phyloP scores from a whole-genome alignment of 2,329 filamentous ascomycete species.

The Colletotrichum caudatum region DNA sequence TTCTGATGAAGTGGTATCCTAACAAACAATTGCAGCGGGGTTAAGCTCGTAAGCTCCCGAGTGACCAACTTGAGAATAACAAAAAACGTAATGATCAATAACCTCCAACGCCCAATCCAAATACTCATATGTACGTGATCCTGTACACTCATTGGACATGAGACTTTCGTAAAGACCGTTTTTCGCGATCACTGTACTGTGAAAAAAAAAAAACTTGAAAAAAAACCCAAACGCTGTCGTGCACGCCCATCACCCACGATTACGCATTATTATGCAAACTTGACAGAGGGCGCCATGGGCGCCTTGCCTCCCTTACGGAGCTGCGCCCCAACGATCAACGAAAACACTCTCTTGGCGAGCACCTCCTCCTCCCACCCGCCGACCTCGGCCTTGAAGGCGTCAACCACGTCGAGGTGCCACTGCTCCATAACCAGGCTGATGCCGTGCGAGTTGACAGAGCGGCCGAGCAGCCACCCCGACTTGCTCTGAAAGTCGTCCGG shows the following conservation, averaged over 20 bases:
- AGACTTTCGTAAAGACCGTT: slow-evolving; percentile 23
- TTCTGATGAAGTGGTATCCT: slow-evolving; percentile 42
- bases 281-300: slow-evolving; percentile 21
- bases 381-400: slow-evolving; percentile 63
- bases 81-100: slow-evolving; percentile 10
- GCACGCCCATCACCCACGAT: background rate
- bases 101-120: slow-evolving; percentile 26
- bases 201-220: slow-evolving; percentile 40
- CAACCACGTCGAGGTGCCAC: slow-evolving; percentile 70
- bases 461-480: slow-evolving; percentile 58
- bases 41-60: slow-evolving; percentile 19
- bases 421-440: slow-evolving; percentile 61
- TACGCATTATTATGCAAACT: slow-evolving; percentile 25
- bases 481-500: slow-evolving; percentile 45
- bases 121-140: slow-evolving; percentile 16
- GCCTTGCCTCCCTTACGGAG: slow-evolving; percentile 47
- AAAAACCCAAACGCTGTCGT: slow-evolving; percentile 17
- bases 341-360: slow-evolving; percentile 66
- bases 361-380: slow-evolving; percentile 62
- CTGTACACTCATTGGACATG: slow-evolving; percentile 16
- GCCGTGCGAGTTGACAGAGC: slow-evolving; percentile 60
- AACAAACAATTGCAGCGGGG: slow-evolving; percentile 30
- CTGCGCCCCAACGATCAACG: slow-evolving; percentile 64
- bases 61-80: slow-evolving; percentile 10
- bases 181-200: slow-evolving; percentile 44